Evolutionary conservation across 1,284 basidiomycete species (phyloP), one percentile per base, ranked within the genome.

Genomic region (Rugosomyces carneus): DNA sequence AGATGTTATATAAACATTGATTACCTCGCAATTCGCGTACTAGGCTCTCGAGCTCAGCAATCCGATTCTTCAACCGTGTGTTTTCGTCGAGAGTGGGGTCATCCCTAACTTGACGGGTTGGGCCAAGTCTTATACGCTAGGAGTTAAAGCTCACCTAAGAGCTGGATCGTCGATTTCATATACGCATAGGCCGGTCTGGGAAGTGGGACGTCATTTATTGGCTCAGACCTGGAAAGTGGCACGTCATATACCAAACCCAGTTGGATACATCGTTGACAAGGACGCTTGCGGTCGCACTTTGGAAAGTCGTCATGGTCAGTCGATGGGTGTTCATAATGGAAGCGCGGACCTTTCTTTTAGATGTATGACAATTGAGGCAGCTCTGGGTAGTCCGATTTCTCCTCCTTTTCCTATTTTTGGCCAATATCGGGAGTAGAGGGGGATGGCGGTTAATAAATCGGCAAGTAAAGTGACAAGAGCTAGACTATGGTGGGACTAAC

Each of bases 81-180:
- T 76, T 81, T 66, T 94, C 91, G 58, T 89, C 85, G 23, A 89
- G 64, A 39, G 84, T 80, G 10, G 89, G 88, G 66, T 92, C 87
- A 60, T 91, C 86, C 63, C 89, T 91, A 63, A 29, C 29, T 26
- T 24, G 13, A 34, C 27, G 15, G 3, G 5, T 34, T 16, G 15
- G 31, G 15, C n/a, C 7, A 6, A 16, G 31, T 1, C 8, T 16
- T 13, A 3, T 19, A 43, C 7, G 39, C n/a, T 15, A 37, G 38
- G 44, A 36, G n/a, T n/a, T 37, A 20, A 15, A 37, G 10, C 77
- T 56, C 57, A 89, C 88, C 85, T 75, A 43, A 89, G 70, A 8
- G 85, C 80, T 10, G 87, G 84, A 65, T 93, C 90, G 62, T 93
- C 91, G 48, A 93, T 87, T 60, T 93, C 90, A 57, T 93, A 93